Conservation (phyloP, 371 early-diverging fungal genomes). For the Zopfochytrium polystomum region DNA sequence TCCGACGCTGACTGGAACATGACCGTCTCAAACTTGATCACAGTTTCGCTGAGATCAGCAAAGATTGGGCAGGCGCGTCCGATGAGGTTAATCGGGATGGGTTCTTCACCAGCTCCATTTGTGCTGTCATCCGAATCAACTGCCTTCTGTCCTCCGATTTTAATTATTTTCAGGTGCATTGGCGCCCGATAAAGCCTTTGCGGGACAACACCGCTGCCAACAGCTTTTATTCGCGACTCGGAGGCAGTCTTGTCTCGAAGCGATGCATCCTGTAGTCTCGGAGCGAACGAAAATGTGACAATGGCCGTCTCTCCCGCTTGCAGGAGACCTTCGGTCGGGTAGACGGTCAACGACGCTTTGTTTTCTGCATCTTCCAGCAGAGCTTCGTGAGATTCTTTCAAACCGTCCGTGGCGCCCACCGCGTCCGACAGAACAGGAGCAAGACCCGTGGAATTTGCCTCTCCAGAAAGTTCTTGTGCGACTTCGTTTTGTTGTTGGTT, state of each 20-base stretch:
- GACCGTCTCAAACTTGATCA: conserved; percentile 18
- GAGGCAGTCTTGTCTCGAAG: conserved; percentile 30
- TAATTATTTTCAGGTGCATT: conserved; percentile 40
- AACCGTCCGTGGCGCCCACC: not conserved
- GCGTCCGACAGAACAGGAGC: not conserved
- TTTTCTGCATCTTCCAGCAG: conserved; percentile 25
- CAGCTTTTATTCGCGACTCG: not conserved
- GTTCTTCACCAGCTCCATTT: conserved; percentile 34
- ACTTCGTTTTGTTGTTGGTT: not conserved
- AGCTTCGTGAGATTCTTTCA: too few species aligned
- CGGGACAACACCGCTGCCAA: not conserved
- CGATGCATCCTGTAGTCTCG: conserved; percentile 5
- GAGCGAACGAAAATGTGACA: conserved; percentile 38
- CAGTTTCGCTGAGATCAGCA: conserved; percentile 16
- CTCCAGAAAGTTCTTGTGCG: not conserved
- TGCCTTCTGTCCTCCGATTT: not conserved
- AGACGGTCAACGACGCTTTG: conserved; percentile 32
- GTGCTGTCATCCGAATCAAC: too few species aligned
- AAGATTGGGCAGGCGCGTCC: conserved; percentile 38
- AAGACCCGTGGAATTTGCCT: not conserved
- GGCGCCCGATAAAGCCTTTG: conserved; percentile 21
- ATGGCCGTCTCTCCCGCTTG: conserved; percentile 20
- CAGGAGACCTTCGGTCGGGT: conserved; percentile 39
- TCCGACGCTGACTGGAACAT: not conserved
- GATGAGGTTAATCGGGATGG: conserved; percentile 29